phyloP scores from a whole-genome alignment of 2,329 filamentous ascomycete genomes.

The Stachybotrys elegans region DNA sequence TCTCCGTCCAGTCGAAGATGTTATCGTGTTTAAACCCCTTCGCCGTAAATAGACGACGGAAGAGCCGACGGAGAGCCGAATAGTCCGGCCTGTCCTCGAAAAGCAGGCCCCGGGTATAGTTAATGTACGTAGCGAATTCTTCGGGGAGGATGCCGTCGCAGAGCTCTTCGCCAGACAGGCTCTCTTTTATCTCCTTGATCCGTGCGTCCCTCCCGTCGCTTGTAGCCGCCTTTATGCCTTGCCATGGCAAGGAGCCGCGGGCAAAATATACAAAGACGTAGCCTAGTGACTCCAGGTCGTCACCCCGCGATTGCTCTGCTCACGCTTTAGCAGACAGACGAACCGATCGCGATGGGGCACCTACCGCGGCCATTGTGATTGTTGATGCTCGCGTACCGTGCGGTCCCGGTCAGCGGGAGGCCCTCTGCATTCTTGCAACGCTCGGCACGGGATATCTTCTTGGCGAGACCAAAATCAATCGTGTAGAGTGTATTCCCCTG shows the following conservation, averaged over 20 bases:
- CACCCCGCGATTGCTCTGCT: constrained; percentile 64
- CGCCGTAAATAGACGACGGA: constrained; percentile 65
- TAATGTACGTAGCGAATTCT: constrained; percentile 71
- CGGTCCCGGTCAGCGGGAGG: constrained; percentile 9
- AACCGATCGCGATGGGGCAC: constrained; percentile 4
- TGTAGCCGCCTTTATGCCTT: constrained; percentile 65
- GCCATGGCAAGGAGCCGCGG: constrained; percentile 69
- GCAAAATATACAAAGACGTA: constrained; percentile 75
- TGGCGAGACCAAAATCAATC: constrained; percentile 14
- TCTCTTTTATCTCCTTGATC: constrained; percentile 14
- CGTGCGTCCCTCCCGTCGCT: constrained; percentile 60
- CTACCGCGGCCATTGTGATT: constrained; percentile 13
- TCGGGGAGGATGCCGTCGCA: constrained; percentile 66
- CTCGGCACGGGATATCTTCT: constrained; percentile 7
- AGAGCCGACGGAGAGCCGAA: constrained; percentile 70
- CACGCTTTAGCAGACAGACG: not conserved
- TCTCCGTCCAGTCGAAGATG: constrained; percentile 67
- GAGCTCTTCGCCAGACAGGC: constrained; percentile 65
- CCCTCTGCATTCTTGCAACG: not conserved
- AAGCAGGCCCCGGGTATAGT: constrained; percentile 68
- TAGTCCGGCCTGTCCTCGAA: constrained; percentile 76
- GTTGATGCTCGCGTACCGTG: constrained; percentile 14
- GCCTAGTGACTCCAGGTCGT: constrained; percentile 70
- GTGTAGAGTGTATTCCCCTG: constrained; percentile 12
- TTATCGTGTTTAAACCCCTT: constrained; percentile 75